Evolutionary conservation across 148 eudicot genomes (phyloP).

Genomic region (Amaranthus cruentus): DNA sequence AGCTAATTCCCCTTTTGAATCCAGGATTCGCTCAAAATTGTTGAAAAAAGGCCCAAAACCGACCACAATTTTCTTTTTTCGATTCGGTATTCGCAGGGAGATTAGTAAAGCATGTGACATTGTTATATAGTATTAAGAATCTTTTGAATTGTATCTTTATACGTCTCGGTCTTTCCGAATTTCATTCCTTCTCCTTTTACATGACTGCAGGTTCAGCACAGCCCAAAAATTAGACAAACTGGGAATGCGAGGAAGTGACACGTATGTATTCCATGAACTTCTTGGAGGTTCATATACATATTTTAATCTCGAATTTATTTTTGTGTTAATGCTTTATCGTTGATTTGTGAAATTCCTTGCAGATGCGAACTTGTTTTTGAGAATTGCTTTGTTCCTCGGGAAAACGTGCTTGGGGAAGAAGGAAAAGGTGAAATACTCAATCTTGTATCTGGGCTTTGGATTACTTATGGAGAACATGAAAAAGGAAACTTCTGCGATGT

Average conservation of each 20-base stretch:
- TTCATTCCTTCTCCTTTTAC: constrained; percentile 13
- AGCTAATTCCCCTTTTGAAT: no score
- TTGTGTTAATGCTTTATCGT: background rate
- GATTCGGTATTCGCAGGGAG: no score
- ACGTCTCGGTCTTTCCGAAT: background rate
- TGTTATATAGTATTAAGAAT: no score
- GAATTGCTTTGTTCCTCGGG: constrained; percentile 91
- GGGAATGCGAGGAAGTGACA: constrained; percentile 99
- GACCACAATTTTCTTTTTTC: no score
- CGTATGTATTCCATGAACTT: constrained; percentile 49
- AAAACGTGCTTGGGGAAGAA: constrained; percentile 85
- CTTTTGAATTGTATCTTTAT: background rate
- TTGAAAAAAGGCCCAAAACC: no score
- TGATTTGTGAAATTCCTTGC: constrained; percentile 30
- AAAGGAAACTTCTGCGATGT: background rate
- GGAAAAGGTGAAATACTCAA: constrained; percentile 63
- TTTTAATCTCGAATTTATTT: background rate
- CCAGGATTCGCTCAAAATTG: no score
- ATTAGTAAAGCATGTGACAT: no score
- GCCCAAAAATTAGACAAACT: constrained; percentile 98
- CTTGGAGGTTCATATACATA: constrained; percentile 6
- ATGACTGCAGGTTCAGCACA: constrained; percentile 79
- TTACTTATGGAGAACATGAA: background rate
- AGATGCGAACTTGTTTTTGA: constrained; percentile 99
- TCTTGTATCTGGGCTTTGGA: background rate